Percentiles rank a stretch among this genome's conserved stretches.
Evolutionary conservation across 2,329 filamentous ascomycete genomes (phyloP).

Genomic region (Ophiostoma sp.): DNA sequence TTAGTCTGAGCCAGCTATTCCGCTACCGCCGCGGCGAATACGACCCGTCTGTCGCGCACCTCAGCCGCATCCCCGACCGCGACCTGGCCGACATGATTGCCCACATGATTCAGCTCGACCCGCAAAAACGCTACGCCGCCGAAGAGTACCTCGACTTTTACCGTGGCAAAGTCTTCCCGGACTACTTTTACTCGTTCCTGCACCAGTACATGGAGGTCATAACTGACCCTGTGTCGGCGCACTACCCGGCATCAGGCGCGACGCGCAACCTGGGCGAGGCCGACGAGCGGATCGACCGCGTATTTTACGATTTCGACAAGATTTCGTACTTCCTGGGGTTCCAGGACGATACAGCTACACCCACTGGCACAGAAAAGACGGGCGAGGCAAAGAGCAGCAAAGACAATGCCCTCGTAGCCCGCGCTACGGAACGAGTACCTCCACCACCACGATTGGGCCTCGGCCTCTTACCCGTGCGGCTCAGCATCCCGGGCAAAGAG

Average conservation of each 20-base stretch:
- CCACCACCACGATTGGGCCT: slow-evolving; percentile 52
- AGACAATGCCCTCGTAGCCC: neutral
- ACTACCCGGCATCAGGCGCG: slow-evolving; percentile 67
- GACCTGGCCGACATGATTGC: slow-evolving; percentile 85
- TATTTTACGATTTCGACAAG: slow-evolving; percentile 96
- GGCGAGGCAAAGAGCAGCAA: slow-evolving; percentile 18
- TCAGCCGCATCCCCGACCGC: slow-evolving; percentile 83
- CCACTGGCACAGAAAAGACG: neutral
- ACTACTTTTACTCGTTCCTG: slow-evolving; percentile 96
- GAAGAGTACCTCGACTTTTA: slow-evolving; percentile 93
- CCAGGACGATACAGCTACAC: slow-evolving; percentile 46
- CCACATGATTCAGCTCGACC: slow-evolving; percentile 95
- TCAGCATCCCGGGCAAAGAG: slow-evolving; percentile 85
- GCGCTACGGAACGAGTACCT: neutral
- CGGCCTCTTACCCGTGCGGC: slow-evolving; percentile 73
- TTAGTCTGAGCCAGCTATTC: slow-evolving; percentile 93
- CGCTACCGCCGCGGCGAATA: slow-evolving; percentile 93
- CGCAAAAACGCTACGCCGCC: slow-evolving; percentile 86
- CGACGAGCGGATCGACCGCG: slow-evolving; percentile 89
- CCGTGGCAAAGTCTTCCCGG: slow-evolving; percentile 87
- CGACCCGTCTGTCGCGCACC: slow-evolving; percentile 75
- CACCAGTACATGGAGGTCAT: slow-evolving; percentile 98
- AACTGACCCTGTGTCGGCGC: slow-evolving; percentile 83
- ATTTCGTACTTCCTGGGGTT: slow-evolving; percentile 92
- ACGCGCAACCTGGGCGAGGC: slow-evolving; percentile 77